phyloP scores from a whole-genome alignment of 768 basidiomycete species.

The Tephrocybe sp. region DNA sequence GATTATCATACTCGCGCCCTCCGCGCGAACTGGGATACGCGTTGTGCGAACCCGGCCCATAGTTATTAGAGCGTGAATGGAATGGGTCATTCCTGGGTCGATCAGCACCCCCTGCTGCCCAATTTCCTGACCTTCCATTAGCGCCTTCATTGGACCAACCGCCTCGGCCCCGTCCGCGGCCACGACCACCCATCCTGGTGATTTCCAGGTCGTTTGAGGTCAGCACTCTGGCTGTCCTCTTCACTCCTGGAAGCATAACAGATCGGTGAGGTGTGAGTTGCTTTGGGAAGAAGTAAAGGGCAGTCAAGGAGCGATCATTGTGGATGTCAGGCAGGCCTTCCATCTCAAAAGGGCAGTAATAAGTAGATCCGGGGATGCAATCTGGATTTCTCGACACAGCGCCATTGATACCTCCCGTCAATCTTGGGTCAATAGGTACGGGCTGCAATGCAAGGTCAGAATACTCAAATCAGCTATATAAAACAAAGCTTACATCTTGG shows the following conservation, averaged over 20 bases:
- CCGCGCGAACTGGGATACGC: slow-evolving; percentile 27
- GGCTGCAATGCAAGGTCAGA: slow-evolving; percentile 47
- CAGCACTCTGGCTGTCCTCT: slow-evolving; percentile 56
- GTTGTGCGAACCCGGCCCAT: slow-evolving; percentile 23
- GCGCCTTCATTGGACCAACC: slow-evolving; percentile 23
- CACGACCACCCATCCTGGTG: slow-evolving; percentile 52
- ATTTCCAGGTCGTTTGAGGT: slow-evolving; percentile 69
- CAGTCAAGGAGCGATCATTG: slow-evolving; percentile 86
- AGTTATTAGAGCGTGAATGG: slow-evolving; percentile 40
- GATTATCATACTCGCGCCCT: slow-evolving; percentile 26
- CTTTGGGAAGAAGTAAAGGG: slow-evolving; percentile 84
- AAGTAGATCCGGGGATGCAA: slow-evolving; percentile 90
- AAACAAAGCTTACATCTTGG: slow-evolving; percentile 57
- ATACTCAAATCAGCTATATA: neutral
- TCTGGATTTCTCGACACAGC: slow-evolving; percentile 79
- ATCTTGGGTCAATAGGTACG: slow-evolving; percentile 59
- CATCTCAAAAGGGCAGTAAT: slow-evolving; percentile 66
- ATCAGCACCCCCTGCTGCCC: slow-evolving; percentile 28
- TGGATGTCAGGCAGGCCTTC: slow-evolving; percentile 73
- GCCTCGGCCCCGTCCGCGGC: slow-evolving; percentile 44
- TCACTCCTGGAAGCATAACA: slow-evolving; percentile 72
- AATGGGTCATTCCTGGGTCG: slow-evolving; percentile 44
- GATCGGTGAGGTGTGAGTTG: slow-evolving; percentile 86
- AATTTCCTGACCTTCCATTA: slow-evolving; percentile 20
- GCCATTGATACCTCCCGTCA: slow-evolving; percentile 81